These are phyloP conservation scores for Xylaria palmicola DNA, from an alignment of 495 filamentous ascomycete genomes.

Conservation along the genomic window DNA sequence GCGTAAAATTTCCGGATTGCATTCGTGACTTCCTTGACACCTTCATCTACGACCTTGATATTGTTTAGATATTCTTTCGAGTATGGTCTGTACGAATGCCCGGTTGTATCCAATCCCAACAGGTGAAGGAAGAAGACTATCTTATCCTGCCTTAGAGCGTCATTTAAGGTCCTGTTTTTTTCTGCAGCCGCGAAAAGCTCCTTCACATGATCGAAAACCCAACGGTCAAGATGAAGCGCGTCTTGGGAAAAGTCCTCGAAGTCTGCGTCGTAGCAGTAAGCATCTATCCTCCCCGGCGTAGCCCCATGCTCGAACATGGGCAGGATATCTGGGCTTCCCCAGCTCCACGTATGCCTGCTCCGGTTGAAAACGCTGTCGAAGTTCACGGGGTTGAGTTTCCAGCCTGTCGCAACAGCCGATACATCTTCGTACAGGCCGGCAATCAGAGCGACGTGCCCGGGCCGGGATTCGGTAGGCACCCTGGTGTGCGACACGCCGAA, in stretches of 20 bases:
- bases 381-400: conserved; percentile 98
- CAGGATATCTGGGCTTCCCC: conserved; percentile 97
- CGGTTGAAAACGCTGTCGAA: conserved; percentile 99
- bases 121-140: conserved; percentile 96
- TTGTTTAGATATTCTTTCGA: conserved; percentile 94
- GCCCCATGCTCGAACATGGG: conserved; percentile 97
- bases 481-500: conserved; percentile 98
- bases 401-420: conserved; percentile 93
- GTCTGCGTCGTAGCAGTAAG: conserved; percentile 78
- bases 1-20: conserved; percentile 85
- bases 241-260: conserved; percentile 87
- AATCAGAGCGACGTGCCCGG: conserved; percentile 96
- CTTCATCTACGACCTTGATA: conserved; percentile 89
- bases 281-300: conserved; percentile 80
- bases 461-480: conserved; percentile 94
- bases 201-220: conserved; percentile 95
- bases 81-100: conserved; percentile 86
- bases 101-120: conserved; percentile 91
- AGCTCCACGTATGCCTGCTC: conserved; percentile 96
- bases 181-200: conserved; percentile 77
- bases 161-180: conserved; percentile 71
- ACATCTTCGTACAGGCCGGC: conserved; percentile 98
- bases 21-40: conserved; percentile 76
- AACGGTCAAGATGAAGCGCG: conserved; percentile 77
- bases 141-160: conserved; percentile 76